Conservation (phyloP, 495 filamentous ascomycete genomes). For the Trichoderma orchidacearum region DNA sequence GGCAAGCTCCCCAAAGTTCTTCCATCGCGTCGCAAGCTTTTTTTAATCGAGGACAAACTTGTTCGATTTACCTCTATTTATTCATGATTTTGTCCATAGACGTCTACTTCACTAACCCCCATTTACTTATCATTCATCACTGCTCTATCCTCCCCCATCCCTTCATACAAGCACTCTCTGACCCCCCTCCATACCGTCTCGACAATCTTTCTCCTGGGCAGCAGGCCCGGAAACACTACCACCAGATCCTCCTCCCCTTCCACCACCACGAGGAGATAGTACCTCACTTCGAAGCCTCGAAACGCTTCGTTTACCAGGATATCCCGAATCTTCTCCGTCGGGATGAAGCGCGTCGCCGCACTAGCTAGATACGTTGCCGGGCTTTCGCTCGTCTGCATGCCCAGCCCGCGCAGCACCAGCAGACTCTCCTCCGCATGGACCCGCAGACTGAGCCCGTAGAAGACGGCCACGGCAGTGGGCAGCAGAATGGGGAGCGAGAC, state of each 20-base stretch:
- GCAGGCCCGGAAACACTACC: slow-evolving; percentile 79
- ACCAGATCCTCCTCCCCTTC: slow-evolving; percentile 80
- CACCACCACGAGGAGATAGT: slow-evolving; percentile 82
- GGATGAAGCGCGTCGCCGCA: slow-evolving; percentile 76
- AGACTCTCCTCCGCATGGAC: slow-evolving; percentile 64
- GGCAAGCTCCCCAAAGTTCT: too few relatives aligned
- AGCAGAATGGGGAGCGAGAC: slow-evolving; percentile 18
- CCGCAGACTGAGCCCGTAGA: slow-evolving; percentile 24
- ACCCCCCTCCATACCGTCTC: slow-evolving; percentile 78
- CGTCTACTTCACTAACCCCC: background rate
- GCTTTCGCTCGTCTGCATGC: slow-evolving; percentile 74
- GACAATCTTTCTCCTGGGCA: slow-evolving; percentile 57
- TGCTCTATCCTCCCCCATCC: slow-evolving; percentile 16
- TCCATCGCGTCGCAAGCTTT: too few relatives aligned
- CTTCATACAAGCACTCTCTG: slow-evolving; percentile 62
- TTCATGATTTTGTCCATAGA: too few relatives aligned
- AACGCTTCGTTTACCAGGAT: slow-evolving; percentile 94
- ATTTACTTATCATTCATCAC: slow-evolving; percentile 2
- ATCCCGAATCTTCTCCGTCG: slow-evolving; percentile 80
- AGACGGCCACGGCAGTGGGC: slow-evolving; percentile 2
- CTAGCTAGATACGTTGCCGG: slow-evolving; percentile 43
- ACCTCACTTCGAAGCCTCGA: slow-evolving; percentile 78
- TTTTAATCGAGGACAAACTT: too few relatives aligned
- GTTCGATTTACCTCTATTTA: too few relatives aligned
- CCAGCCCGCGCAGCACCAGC: slow-evolving; percentile 75